These are phyloP conservation scores for Clathrus columnatus DNA, from an alignment of 768 basidiomycete species.

Conservation along the genomic window DNA sequence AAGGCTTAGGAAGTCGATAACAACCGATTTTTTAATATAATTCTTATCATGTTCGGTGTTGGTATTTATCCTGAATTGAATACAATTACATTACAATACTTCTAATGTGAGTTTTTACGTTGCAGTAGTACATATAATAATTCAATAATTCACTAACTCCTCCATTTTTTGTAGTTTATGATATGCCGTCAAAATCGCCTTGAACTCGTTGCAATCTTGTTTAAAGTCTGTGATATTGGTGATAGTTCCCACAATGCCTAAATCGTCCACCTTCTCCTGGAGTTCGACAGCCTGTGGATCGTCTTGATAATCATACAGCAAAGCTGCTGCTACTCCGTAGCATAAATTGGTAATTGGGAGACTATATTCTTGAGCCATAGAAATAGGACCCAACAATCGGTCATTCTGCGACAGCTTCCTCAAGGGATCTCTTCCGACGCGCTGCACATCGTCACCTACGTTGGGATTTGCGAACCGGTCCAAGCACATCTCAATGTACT, in stretches of 20 bases:
- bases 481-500: slow-evolving; percentile 28
- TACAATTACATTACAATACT: too few species aligned
- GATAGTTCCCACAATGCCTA: slow-evolving; percentile 23
- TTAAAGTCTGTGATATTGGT: slow-evolving; percentile 24
- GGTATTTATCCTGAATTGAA: too few species aligned
- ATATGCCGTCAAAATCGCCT: slow-evolving; percentile 18
- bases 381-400: slow-evolving; percentile 28
- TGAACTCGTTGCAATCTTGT: slow-evolving; percentile 16
- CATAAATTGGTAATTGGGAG: slow-evolving; percentile 25
- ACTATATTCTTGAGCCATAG: slow-evolving; percentile 26
- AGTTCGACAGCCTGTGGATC: slow-evolving; percentile 28
- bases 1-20: too few species aligned
- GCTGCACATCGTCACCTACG: slow-evolving; percentile 27
- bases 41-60: too few species aligned
- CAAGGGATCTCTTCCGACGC: slow-evolving; percentile 32
- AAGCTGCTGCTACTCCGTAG: slow-evolving; percentile 28
- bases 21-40: too few species aligned
- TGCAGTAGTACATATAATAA: neutral
- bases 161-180: slow-evolving; percentile 12
- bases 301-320: slow-evolving; percentile 24
- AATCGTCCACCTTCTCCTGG: slow-evolving; percentile 18
- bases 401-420: slow-evolving; percentile 29
- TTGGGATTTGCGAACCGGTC: slow-evolving; percentile 27
- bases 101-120: too few species aligned
- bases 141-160: neutral